These are phyloP conservation scores for Fragaria ananassa DNA, from an alignment of 306 rosid genomes.

Conservation along the genomic window DNA sequence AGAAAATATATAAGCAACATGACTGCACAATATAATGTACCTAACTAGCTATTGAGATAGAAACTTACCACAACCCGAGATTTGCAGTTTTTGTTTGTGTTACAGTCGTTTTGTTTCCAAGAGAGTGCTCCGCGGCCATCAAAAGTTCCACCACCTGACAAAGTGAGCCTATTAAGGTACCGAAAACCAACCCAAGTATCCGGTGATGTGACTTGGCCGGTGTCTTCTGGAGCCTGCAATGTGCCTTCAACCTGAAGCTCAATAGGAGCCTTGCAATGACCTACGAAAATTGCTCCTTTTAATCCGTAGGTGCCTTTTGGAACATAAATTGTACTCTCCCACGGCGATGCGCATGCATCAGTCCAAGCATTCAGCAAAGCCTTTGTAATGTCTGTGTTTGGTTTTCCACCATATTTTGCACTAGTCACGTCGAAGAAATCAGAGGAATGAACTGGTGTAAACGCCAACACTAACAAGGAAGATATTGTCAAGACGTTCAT, in stretches of 20 bases:
- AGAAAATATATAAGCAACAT: background rate
- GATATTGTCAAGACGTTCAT: background rate
- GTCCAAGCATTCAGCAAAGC: constrained; percentile 37
- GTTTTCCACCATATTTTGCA: constrained; percentile 19
- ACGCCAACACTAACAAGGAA: background rate
- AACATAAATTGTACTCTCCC: constrained; percentile 17
- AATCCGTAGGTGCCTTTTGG: constrained; percentile 19
- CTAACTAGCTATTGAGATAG: background rate
- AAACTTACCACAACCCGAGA: background rate
- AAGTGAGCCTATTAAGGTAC: background rate
- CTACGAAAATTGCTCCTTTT: background rate
- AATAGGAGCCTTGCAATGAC: constrained; percentile 40
- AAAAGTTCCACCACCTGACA: background rate
- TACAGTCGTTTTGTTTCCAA: background rate
- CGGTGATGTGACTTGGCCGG: background rate
- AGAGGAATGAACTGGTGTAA: background rate
- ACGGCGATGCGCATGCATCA: constrained; percentile 27
- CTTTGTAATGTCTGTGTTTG: constrained; percentile 17
- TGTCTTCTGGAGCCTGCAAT: background rate
- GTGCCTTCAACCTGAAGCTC: constrained; percentile 18
- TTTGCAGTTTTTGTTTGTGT: constrained; percentile 1
- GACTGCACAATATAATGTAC: too few species aligned
- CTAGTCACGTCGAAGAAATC: constrained; percentile 7
- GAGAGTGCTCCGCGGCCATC: constrained; percentile 1
- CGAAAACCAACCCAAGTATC: background rate